Percentiles rank a stretch among this genome's conserved stretches.
Evolutionary conservation across 257 asterid genomes (phyloP).

Genomic region (Solanum tarapatanum): DNA sequence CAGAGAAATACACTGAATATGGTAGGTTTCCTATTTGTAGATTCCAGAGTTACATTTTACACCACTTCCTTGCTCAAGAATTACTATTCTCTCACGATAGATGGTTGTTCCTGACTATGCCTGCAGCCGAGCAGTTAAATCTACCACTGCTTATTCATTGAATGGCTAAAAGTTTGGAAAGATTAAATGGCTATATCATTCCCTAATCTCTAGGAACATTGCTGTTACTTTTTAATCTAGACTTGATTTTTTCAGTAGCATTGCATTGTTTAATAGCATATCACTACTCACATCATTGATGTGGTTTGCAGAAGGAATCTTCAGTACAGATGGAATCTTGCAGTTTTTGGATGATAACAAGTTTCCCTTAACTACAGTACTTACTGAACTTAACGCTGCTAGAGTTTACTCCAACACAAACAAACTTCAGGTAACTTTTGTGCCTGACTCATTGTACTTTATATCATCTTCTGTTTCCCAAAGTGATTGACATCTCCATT

Average conservation of each 20-base stretch:
- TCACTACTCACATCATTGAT: background rate
- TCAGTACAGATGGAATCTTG: constrained; percentile 37
- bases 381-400: constrained; percentile 85
- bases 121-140: background rate
- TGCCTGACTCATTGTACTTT: background rate
- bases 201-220: background rate
- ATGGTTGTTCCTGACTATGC: background rate
- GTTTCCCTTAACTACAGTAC: constrained; percentile 62
- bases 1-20: constrained; percentile 59
- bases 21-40: constrained; percentile 38
- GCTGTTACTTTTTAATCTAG: background rate
- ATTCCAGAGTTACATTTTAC: background rate
- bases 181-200: background rate
- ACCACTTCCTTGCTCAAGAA: background rate
- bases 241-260: background rate
- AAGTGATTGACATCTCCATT: background rate
- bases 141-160: background rate
- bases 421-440: constrained; percentile 61
- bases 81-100: background rate
- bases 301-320: constrained; percentile 48
- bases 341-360: constrained; percentile 67
- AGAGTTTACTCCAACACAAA: constrained; percentile 56
- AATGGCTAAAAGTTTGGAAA: background rate
- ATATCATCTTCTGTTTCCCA: background rate
- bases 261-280: background rate